A percentile compares a stretch with the other conserved stretches of the same genome.
Evolutionary conservation across 164 flowering plant genomes (phyloP).

Genomic region (Liquidambar formosana): DNA sequence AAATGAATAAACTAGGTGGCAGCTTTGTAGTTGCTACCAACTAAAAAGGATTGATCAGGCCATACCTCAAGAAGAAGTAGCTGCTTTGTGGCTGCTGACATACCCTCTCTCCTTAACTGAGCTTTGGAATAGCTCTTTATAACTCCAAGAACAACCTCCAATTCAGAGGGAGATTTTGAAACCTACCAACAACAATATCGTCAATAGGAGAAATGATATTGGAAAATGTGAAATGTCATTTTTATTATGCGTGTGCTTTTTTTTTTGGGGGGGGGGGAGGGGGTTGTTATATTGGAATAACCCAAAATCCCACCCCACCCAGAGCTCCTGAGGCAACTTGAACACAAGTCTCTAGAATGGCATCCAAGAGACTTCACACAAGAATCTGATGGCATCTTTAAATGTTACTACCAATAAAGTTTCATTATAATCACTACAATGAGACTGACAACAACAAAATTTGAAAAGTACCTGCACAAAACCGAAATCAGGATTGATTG

Average conservation of each 20-base stretch:
- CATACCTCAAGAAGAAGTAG: conserved; percentile 83
- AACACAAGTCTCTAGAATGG: no score
- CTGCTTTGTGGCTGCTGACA: conserved; percentile 62
- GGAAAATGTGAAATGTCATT: neutral
- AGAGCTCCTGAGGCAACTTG: neutral
- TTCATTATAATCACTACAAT: neutral
- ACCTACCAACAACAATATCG: conserved; percentile 41
- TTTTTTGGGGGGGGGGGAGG: no score
- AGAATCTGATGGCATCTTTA: neutral
- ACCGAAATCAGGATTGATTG: no score
- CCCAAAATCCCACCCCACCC: neutral
- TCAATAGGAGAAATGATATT: neutral
- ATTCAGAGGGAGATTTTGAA: conserved; percentile 79
- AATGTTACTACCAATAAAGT: neutral
- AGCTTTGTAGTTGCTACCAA: neutral
- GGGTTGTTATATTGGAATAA: no score
- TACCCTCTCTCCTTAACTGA: conserved; percentile 50
- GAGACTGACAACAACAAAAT: no score
- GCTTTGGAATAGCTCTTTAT: conserved; percentile 60
- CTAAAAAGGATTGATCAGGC: neutral
- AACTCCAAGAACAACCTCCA: conserved; percentile 78
- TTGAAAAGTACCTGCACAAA: no score
- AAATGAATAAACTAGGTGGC: neutral
- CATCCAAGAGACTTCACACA: no score
- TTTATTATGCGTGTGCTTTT: no score